Conservation (phyloP, 768 basidiomycete genomes). For the Psilocybe subaeruginosa region DNA sequence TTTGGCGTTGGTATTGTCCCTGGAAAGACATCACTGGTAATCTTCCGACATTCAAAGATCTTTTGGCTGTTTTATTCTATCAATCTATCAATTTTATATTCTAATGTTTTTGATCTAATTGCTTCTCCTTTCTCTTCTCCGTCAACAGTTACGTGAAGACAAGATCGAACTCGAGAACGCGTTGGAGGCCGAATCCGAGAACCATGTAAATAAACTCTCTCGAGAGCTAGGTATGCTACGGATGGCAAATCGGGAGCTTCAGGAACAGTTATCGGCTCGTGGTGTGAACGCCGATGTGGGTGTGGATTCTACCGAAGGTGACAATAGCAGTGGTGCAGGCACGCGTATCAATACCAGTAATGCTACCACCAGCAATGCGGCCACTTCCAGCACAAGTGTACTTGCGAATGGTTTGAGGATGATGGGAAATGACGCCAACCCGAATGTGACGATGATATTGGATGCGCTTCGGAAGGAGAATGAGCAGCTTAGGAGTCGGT, state of each 20-base stretch:
- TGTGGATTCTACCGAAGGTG: neutral
- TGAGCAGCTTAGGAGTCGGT: slow-evolving; percentile 64
- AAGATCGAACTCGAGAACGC: slow-evolving; percentile 83
- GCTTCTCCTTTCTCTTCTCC: neutral
- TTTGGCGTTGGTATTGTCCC: no score
- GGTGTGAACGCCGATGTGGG: neutral
- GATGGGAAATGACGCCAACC: slow-evolving; percentile 30
- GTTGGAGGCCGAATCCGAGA: slow-evolving; percentile 85
- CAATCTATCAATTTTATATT: neutral
- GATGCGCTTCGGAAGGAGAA: slow-evolving; percentile 82
- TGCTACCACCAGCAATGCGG: no score
- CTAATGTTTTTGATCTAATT: no score
- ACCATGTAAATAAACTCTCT: slow-evolving; percentile 76
- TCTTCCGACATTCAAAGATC: neutral
- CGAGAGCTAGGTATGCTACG: slow-evolving; percentile 71
- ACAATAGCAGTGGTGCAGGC: neutral
- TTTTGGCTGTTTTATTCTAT: neutral
- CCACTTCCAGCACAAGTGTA: neutral
- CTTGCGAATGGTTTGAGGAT: slow-evolving; percentile 1
- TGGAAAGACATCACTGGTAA: no score
- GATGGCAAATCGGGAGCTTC: slow-evolving; percentile 55
- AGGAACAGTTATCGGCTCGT: slow-evolving; percentile 22
- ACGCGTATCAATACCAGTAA: neutral
- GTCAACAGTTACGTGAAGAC: slow-evolving; percentile 72
- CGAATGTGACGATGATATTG: slow-evolving; percentile 61